phyloP scores from a whole-genome alignment of 1,284 basidiomycete species.

The Neolentinus lepideus region DNA sequence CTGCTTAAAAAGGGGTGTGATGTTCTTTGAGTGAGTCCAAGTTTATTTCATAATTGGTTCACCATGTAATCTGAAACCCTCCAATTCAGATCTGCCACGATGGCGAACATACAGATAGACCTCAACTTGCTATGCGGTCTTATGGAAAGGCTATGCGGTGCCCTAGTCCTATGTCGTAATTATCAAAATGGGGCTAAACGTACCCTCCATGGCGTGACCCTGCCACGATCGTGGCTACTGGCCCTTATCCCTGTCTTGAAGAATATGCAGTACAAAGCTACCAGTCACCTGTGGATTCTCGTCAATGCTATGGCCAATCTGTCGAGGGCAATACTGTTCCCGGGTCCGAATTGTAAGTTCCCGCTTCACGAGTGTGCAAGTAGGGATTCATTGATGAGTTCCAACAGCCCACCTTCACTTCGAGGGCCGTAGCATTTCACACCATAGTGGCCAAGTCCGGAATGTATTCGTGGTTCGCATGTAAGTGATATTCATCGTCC shows the following conservation, averaged over 20 bases:
- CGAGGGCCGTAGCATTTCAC: neutral
- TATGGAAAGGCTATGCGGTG: constrained; percentile 9
- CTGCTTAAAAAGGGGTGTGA: neutral
- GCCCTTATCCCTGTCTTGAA: neutral
- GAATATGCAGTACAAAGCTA: neutral
- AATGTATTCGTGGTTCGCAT: neutral
- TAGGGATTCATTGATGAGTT: neutral
- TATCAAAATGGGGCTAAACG: neutral
- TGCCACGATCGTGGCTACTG: constrained; percentile 8
- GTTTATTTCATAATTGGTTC: neutral
- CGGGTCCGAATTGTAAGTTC: neutral
- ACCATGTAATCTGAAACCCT: neutral
- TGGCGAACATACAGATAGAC: constrained; percentile 7
- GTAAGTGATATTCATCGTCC: neutral
- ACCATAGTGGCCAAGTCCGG: neutral
- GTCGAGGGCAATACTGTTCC: neutral
- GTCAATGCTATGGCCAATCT: neutral
- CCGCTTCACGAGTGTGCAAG: neutral
- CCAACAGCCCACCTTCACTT: neutral
- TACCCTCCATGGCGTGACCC: constrained; percentile 8
- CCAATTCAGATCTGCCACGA: constrained; percentile 2
- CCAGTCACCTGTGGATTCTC: neutral
- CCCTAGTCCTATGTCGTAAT: constrained; percentile 5
- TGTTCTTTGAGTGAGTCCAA: neutral
- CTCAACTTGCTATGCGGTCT: constrained; percentile 8